Evolutionary conservation across 2,329 filamentous ascomycete species (phyloP).

Genomic region (Dothistroma pini): DNA sequence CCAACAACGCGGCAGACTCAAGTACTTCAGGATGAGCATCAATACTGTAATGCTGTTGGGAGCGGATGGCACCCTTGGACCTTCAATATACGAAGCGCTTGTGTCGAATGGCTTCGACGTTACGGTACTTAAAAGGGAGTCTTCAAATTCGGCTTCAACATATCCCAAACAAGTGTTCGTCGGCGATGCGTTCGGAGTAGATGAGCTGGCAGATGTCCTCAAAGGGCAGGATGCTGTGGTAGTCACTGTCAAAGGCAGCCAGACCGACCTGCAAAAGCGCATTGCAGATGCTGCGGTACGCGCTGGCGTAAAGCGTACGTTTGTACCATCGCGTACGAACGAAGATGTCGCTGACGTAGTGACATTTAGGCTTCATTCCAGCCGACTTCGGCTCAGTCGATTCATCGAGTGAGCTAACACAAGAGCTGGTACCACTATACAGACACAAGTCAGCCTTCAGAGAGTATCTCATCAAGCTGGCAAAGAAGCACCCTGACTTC

Average conservation of each 20-base stretch:
- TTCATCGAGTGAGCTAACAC: conserved; percentile 36
- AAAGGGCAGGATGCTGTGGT: conserved; percentile 57
- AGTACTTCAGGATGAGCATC: conserved; percentile 27
- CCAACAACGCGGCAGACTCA: neutral
- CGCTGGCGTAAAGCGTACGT: conserved; percentile 54
- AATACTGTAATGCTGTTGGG: conserved; percentile 46
- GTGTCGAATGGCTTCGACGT: conserved; percentile 49
- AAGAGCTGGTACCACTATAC: conserved; percentile 50
- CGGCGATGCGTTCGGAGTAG: conserved; percentile 47
- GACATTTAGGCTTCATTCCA: conserved; percentile 48
- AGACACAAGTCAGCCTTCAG: conserved; percentile 47
- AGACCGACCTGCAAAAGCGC: conserved; percentile 45
- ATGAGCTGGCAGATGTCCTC: conserved; percentile 51
- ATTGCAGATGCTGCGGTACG: conserved; percentile 58
- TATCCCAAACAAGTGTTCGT: conserved; percentile 35
- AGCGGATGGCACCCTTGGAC: conserved; percentile 45
- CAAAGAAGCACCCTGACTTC: conserved; percentile 40
- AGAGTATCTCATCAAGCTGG: conserved; percentile 50
- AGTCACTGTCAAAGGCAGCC: conserved; percentile 43
- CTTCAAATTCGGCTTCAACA: conserved; percentile 43
- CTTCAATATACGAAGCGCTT: conserved; percentile 41
- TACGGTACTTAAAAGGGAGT: conserved; percentile 52
- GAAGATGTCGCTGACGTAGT: neutral
- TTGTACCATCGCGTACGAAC: neutral
- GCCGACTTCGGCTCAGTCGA: conserved; percentile 54